A percentile compares a stretch with the other conserved stretches of the same genome.
These are phyloP conservation scores for Torulaspora gathmanii DNA, from an alignment of 805 yeast species.

Conservation along the genomic window DNA sequence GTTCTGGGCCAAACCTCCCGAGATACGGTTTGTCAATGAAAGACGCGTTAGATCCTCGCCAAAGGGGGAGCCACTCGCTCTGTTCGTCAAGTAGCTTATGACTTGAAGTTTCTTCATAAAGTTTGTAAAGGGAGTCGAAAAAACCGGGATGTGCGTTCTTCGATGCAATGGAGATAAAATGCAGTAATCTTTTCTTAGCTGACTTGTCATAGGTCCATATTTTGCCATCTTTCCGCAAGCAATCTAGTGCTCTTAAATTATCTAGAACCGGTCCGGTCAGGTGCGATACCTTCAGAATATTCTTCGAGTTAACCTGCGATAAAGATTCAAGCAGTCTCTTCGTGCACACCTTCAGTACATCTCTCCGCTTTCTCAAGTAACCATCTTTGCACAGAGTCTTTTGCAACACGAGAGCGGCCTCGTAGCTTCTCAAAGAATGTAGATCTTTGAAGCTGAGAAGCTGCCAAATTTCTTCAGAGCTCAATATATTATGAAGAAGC, in stretches of 20 bases:
- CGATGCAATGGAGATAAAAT: conserved; percentile 49
- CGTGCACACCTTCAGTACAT: conserved; percentile 32
- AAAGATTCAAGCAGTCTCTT: conserved; percentile 36
- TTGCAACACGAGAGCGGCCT: conserved; percentile 39
- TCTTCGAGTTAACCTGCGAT: conserved; percentile 32
- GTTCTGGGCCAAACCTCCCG: conserved; percentile 32
- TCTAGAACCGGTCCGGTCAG: conserved; percentile 47
- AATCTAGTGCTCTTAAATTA: conserved; percentile 42
- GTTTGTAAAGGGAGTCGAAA: conserved; percentile 34
- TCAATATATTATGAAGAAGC: conserved; percentile 36
- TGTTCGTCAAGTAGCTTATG: conserved; percentile 20
- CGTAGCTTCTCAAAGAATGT: conserved; percentile 41
- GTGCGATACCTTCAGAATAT: conserved; percentile 43
- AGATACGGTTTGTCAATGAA: conserved; percentile 31
- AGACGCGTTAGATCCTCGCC: conserved; percentile 27
- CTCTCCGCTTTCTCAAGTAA: conserved; percentile 22
- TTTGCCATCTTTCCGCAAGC: conserved; percentile 42
- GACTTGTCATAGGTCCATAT: conserved; percentile 54
- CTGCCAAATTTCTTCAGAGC: conserved; percentile 44
- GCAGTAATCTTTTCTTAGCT: conserved; percentile 42
- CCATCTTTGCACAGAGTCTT: conserved; percentile 29
- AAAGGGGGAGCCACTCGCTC: conserved; percentile 27
- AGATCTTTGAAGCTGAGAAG: conserved; percentile 35
- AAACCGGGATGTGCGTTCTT: conserved; percentile 50
- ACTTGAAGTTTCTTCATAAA: conserved; percentile 18